Conservation (phyloP, 2,329 filamentous ascomycete genomes). For the Esteya vermicola region DNA sequence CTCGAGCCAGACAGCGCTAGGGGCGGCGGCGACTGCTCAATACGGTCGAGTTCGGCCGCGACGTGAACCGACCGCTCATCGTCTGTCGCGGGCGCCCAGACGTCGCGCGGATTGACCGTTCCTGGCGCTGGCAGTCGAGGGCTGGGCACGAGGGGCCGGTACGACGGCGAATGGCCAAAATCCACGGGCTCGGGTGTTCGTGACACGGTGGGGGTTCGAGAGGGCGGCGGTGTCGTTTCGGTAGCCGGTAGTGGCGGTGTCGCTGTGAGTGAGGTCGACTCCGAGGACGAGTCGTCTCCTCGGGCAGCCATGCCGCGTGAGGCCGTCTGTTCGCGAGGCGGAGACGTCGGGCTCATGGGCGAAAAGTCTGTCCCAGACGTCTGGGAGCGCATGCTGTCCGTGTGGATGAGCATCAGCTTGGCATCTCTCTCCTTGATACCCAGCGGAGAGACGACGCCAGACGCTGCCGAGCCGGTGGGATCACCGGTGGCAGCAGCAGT, state of each 20-base stretch:
- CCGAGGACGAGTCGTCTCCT: too few relatives aligned
- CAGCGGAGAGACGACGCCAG: too few relatives aligned
- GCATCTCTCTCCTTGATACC: background rate
- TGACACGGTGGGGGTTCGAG: background rate
- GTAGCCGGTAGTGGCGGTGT: background rate
- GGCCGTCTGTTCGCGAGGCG: slow-evolving; percentile 4
- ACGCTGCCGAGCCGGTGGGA: too few relatives aligned
- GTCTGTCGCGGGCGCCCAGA: slow-evolving; percentile 29
- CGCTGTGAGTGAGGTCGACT: background rate
- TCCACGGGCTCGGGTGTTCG: slow-evolving; percentile 9
- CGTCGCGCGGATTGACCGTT: slow-evolving; percentile 39
- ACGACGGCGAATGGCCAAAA: slow-evolving; percentile 9
- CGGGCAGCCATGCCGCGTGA: too few relatives aligned
- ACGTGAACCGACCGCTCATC: slow-evolving; percentile 19
- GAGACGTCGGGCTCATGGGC: slow-evolving; percentile 11
- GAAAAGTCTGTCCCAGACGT: slow-evolving; percentile 6
- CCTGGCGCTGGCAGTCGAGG: slow-evolving; percentile 23
- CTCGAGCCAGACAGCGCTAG: background rate
- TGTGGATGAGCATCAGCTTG: slow-evolving; percentile 3
- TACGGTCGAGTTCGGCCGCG: slow-evolving; percentile 20
- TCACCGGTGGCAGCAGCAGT: background rate
- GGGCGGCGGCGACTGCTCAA: slow-evolving; percentile 16
- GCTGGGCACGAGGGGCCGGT: slow-evolving; percentile 10
- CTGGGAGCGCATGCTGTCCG: slow-evolving; percentile 5
- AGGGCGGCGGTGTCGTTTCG: too few relatives aligned